phyloP scores from a whole-genome alignment of 306 rosid species.

The Cucumis melo region DNA sequence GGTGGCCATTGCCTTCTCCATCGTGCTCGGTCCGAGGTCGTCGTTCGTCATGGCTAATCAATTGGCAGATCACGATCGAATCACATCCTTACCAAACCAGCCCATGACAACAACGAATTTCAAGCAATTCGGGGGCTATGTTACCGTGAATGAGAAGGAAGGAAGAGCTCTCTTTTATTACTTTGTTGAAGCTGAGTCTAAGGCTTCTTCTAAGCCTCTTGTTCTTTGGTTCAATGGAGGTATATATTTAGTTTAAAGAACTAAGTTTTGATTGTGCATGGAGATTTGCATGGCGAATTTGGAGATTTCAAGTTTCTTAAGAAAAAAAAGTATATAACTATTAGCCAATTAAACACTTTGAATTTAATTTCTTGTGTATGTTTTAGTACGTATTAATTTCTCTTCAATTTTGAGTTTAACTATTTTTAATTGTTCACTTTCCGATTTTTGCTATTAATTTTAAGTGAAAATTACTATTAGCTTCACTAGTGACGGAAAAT shows the following conservation, averaged over 20 bases:
- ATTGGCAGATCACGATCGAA: neutral
- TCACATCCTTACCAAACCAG: neutral
- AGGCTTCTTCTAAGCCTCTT: neutral
- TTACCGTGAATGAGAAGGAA: slow-evolving; percentile 1
- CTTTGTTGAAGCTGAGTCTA: slow-evolving; percentile 12
- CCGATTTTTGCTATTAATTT: too few relatives aligned
- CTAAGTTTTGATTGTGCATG: neutral
- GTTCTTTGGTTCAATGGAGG: slow-evolving; percentile 14
- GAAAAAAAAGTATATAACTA: too few relatives aligned
- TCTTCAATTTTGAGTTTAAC: too few relatives aligned
- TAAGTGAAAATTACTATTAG: too few relatives aligned
- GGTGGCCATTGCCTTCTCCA: neutral
- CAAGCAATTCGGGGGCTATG: neutral
- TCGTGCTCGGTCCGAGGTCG: neutral
- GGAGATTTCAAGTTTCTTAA: too few relatives aligned
- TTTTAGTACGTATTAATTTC: too few relatives aligned
- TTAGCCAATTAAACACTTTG: too few relatives aligned
- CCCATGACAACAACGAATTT: neutral
- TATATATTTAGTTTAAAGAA: neutral
- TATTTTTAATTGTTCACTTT: too few relatives aligned
- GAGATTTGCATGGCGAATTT: too few relatives aligned
- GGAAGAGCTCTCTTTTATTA: slow-evolving; percentile 13
- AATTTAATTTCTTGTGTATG: too few relatives aligned
- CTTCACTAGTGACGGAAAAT: too few relatives aligned
- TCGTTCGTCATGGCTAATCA: neutral